Conservation (phyloP, 2,329 filamentous ascomycete species). For the Hyphodiscus sp. region DNA sequence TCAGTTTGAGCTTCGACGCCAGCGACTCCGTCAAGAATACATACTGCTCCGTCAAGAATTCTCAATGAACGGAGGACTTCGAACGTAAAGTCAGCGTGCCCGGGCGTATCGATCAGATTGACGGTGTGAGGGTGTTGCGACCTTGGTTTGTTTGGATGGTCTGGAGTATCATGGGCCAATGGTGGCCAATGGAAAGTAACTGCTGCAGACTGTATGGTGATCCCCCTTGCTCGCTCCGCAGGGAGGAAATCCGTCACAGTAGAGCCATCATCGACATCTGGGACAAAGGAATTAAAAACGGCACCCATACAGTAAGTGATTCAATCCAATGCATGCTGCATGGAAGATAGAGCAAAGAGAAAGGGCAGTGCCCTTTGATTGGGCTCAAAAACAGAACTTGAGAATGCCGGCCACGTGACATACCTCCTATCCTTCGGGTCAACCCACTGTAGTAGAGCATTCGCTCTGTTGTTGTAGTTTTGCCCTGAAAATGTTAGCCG, state of each 20-base stretch:
- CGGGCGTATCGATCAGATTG: slow-evolving; percentile 93
- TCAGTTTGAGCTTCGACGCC: slow-evolving; percentile 97
- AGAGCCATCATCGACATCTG: slow-evolving; percentile 90
- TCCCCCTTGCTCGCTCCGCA: slow-evolving; percentile 83
- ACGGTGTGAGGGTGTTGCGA: slow-evolving; percentile 60
- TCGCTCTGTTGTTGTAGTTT: slow-evolving; percentile 97
- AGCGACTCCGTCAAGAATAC: slow-evolving; percentile 85
- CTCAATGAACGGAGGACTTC: slow-evolving; percentile 88
- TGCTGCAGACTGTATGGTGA: slow-evolving; percentile 95
- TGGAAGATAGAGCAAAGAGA: no score
- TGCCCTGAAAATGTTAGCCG: slow-evolving; percentile 50
- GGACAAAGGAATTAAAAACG: slow-evolving; percentile 1
- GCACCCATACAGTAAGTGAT: no score
- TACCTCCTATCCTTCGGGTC: slow-evolving; percentile 74
- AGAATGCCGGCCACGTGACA: background rate
- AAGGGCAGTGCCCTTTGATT: no score
- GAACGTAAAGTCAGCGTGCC: slow-evolving; percentile 95
- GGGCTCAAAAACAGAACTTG: background rate
- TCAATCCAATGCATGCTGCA: no score
- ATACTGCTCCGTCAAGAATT: slow-evolving; percentile 85
- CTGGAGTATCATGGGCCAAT: slow-evolving; percentile 19
- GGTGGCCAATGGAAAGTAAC: slow-evolving; percentile 94
- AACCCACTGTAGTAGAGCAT: slow-evolving; percentile 97
- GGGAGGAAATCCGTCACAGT: slow-evolving; percentile 97
- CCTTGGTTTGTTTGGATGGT: slow-evolving; percentile 37